These are phyloP conservation scores for Pleomassaria siparia DNA, from an alignment of 2,329 filamentous ascomycete genomes.

Conservation along the genomic window DNA sequence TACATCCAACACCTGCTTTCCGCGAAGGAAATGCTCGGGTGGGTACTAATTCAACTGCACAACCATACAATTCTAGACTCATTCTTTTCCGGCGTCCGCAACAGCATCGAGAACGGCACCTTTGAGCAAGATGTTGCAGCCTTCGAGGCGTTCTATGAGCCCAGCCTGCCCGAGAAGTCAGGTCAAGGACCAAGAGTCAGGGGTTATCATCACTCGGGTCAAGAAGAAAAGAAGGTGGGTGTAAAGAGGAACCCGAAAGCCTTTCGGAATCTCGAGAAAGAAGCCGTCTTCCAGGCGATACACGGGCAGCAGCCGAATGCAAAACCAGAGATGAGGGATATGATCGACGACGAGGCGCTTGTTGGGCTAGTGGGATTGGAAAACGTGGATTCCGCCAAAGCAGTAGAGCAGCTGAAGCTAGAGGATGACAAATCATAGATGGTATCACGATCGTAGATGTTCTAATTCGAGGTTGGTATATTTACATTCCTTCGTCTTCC, in stretches of 20 bases:
- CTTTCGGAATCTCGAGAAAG: constrained; percentile 29
- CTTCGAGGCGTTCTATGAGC: constrained; percentile 71
- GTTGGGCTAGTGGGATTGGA: constrained; percentile 30
- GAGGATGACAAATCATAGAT: constrained; percentile 18
- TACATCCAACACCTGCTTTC: constrained; percentile 85
- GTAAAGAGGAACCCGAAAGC: constrained; percentile 37
- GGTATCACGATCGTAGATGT: background rate
- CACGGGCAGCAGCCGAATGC: constrained; percentile 33
- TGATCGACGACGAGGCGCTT: constrained; percentile 38
- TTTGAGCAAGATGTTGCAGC: constrained; percentile 57
- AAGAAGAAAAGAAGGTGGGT: constrained; percentile 27
- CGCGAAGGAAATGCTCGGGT: constrained; percentile 95
- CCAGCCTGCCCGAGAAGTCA: constrained; percentile 70
- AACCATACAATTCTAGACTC: constrained; percentile 72
- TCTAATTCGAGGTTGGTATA: background rate
- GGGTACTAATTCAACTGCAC: constrained; percentile 89
- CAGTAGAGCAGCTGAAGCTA: constrained; percentile 21
- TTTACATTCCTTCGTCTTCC: background rate
- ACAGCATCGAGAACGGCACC: constrained; percentile 59
- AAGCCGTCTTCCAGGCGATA: constrained; percentile 26
- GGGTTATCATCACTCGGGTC: constrained; percentile 37
- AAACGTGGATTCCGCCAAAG: constrained; percentile 12
- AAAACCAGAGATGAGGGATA: constrained; percentile 27
- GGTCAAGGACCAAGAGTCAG: constrained; percentile 68
- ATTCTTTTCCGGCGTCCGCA: constrained; percentile 74